Evolutionary conservation across 2,329 filamentous ascomycete species (phyloP).

Genomic region (Neonectria magnoliae): DNA sequence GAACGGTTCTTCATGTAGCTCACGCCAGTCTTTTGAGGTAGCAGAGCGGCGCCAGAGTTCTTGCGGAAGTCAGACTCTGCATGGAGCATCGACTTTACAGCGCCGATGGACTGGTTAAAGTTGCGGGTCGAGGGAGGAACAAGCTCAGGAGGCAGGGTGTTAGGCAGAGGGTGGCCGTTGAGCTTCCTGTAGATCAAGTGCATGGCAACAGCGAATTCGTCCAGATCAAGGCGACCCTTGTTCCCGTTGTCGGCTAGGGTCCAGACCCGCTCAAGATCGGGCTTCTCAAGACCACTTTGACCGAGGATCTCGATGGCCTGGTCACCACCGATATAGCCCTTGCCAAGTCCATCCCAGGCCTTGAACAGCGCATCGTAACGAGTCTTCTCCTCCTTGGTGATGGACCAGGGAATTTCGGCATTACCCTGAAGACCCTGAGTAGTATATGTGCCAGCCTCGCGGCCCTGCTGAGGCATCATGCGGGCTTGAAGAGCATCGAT

Average conservation of each 20-base stretch:
- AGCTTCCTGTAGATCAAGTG: slow-evolving; percentile 98
- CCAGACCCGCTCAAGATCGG: slow-evolving; percentile 92
- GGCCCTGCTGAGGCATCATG: slow-evolving; percentile 97
- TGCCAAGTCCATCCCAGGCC: slow-evolving; percentile 94
- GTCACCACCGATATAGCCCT: slow-evolving; percentile 90
- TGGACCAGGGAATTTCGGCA: slow-evolving; percentile 96
- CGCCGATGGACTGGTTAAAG: slow-evolving; percentile 90
- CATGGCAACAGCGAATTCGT: slow-evolving; percentile 99
- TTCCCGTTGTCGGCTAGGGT: slow-evolving; percentile 94
- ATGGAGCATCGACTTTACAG: slow-evolving; percentile 88
- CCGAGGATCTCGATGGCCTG: slow-evolving; percentile 97
- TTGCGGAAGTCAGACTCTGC: slow-evolving; percentile 92
- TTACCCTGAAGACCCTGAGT: slow-evolving; percentile 90
- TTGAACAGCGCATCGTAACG: slow-evolving; percentile 95
- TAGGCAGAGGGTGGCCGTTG: slow-evolving; percentile 93
- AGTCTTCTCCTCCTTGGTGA: slow-evolving; percentile 98
- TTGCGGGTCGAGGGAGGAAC: slow-evolving; percentile 95
- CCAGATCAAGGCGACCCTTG: slow-evolving; percentile 91
- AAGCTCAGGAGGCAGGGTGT: slow-evolving; percentile 87
- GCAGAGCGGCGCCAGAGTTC: slow-evolving; percentile 85
- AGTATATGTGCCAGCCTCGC: slow-evolving; percentile 84
- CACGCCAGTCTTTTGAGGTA: slow-evolving; percentile 97
- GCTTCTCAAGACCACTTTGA: slow-evolving; percentile 91
- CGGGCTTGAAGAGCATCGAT: slow-evolving; percentile 91
- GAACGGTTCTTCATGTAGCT: slow-evolving; percentile 98